Evolutionary conservation across 176 grass and related monocot genomes (phyloP).

Genomic region (Oryza officinalis): DNA sequence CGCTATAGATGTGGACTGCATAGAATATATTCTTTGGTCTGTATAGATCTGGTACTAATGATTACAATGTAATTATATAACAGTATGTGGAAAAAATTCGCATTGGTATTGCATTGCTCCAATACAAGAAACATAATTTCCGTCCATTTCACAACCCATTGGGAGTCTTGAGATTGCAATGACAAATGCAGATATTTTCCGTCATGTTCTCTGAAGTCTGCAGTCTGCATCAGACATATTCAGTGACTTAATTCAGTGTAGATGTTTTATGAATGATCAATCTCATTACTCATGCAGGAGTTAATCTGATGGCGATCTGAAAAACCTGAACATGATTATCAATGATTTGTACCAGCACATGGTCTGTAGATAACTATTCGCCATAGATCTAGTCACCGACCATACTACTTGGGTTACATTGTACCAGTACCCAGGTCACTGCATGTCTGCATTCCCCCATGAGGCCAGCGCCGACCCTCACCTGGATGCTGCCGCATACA

Average conservation of each 20-base stretch:
- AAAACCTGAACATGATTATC: background rate
- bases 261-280: background rate
- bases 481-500: background rate
- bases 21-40: too few species aligned
- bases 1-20: too few species aligned
- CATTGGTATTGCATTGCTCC: background rate
- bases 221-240: background rate
- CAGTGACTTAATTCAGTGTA: too few species aligned
- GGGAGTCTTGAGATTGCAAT: too few species aligned
- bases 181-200: background rate
- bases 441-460: too few species aligned
- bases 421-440: background rate
- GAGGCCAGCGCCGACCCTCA: constrained; percentile 28
- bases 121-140: background rate
- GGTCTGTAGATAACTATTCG: background rate
- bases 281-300: too few species aligned
- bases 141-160: background rate
- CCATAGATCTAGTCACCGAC: constrained; percentile 28
- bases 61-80: too few species aligned
- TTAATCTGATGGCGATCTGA: too few species aligned
- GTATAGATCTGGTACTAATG: too few species aligned
- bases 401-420: background rate
- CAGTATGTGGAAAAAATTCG: background rate
- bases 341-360: background rate
- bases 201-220: background rate